Conservation (phyloP, 192 early-diverging fungal species). For the Rhizophlyctis rosea region DNA sequence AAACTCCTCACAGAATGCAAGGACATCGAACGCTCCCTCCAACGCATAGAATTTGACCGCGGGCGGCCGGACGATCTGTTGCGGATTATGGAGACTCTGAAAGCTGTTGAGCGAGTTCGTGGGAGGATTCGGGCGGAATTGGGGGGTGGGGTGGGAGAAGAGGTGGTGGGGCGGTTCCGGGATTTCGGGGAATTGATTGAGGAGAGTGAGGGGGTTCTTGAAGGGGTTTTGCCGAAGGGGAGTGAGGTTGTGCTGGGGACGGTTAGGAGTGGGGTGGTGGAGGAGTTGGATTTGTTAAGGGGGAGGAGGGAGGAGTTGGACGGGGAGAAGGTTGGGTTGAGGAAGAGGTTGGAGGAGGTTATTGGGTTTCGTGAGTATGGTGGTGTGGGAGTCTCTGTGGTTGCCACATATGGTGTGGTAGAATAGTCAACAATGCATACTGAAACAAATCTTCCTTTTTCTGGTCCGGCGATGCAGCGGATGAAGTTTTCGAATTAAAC, state of each 20-base stretch:
- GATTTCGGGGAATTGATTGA: constrained; percentile 7
- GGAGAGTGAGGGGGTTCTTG: constrained; percentile 6
- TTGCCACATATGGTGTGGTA: no score
- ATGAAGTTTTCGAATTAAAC: no score
- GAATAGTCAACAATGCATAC: no score
- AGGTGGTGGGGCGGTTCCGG: neutral
- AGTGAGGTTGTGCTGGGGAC: constrained; percentile 19
- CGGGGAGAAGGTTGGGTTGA: neutral
- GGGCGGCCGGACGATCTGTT: constrained; percentile 25
- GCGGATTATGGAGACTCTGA: constrained; percentile 24
- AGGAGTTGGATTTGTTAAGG: constrained; percentile 23
- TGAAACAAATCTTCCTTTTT: no score
- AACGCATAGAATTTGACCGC: constrained; percentile 32
- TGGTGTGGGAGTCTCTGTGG: no score
- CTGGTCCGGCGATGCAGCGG: no score
- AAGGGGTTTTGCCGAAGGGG: constrained; percentile 11
- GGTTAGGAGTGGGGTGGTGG: constrained; percentile 18
- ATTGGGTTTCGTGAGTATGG: no score
- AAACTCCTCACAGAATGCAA: constrained; percentile 32
- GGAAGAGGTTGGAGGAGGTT: neutral
- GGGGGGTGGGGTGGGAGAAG: constrained; percentile 3
- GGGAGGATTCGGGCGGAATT: neutral
- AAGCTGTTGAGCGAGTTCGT: constrained; percentile 3
- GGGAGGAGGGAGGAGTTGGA: neutral
- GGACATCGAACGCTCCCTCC: constrained; percentile 40